Evolutionary conservation across 176 grass and related monocot genomes (phyloP), one percentile per base, ranked within the genome.

Genomic region (Saccharum officinarum): DNA sequence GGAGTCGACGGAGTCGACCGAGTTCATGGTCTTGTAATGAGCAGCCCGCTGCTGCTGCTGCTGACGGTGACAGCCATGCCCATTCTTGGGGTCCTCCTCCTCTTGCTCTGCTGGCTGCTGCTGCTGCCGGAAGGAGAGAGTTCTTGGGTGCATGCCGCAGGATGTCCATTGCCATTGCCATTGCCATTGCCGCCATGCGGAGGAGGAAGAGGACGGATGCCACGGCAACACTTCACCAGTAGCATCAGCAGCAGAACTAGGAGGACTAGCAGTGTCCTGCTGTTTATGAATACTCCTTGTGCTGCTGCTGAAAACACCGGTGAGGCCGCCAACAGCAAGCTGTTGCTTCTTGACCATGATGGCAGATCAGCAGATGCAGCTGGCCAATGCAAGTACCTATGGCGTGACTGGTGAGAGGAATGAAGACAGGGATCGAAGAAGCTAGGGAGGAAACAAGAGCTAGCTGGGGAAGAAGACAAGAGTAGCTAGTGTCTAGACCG

Each of bases 51-150:
- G n/a, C 9, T 26, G 20, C 1, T n/a, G n/a, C 9, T 61, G 9
- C 6, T 68, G n/a, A 10, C 15, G 69, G 41, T 40, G 6, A 22
- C 20, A 2, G 42, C 3, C 71, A 18, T 74, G 4, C 26, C 16
- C 45, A 31, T 18, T 12, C 16, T 49, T 49, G 0, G 46, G 3
- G 46, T 49, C 13, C 3, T 15, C 46, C 46, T 17, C 16, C 36
- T 31, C 25, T 54, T 70, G 62, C 23, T 40, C 41, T 13, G 39
- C 17, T 52, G 47, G 47, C 17, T 67, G 33, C 42, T 67, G 83
- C 7, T 80, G 22, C 12, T 81, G 64, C 74, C 84, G 54, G 77
- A 87, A 92, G 59, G 91, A 89, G 81, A 85, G 87, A 1, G 84
- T 84, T 67, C 73, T 86, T 8, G 91, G 90, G 50, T 81, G 42